phyloP scores from a whole-genome alignment of 805 yeast genomes.

The Yarrowia alimentaria region DNA sequence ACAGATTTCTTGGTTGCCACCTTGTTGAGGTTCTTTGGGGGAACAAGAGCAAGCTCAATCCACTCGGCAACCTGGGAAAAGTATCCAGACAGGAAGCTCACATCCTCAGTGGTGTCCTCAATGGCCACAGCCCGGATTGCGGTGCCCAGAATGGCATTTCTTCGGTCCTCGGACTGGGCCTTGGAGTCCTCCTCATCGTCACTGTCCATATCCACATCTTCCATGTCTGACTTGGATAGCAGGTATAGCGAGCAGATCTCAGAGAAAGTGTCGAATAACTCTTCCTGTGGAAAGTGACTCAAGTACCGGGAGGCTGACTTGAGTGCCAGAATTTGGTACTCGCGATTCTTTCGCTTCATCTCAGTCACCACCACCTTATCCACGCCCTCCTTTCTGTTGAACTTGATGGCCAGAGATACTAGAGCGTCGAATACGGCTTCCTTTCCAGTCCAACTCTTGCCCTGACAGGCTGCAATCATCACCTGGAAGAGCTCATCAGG shows the following conservation, averaged over 20 bases:
- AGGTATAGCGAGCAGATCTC: constrained; percentile 9
- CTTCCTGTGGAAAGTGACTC: constrained; percentile 40
- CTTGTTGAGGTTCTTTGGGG: constrained; percentile 20
- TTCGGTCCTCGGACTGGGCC: constrained; percentile 3
- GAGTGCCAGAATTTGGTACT: constrained; percentile 59
- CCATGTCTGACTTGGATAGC: constrained; percentile 7
- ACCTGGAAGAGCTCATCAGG: constrained; percentile 50
- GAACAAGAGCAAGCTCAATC: constrained; percentile 3
- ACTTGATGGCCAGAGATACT: constrained; percentile 54
- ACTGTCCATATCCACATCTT: constrained; percentile 12
- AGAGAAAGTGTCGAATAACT: constrained; percentile 38
- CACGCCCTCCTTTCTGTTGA: constrained; percentile 44
- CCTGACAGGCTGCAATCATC: constrained; percentile 60
- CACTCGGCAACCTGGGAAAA: constrained; percentile 14
- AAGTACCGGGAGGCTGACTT: constrained; percentile 54
- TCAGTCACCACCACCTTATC: constrained; percentile 54
- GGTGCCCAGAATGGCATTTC: constrained; percentile 19
- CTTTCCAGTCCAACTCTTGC: constrained; percentile 88
- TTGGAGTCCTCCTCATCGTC: constrained; percentile 18
- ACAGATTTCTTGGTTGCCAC: constrained; percentile 11
- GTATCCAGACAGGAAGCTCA: not conserved
- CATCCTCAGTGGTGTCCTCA: constrained; percentile 3
- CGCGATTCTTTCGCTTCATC: constrained; percentile 62
- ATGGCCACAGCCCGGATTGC: constrained; percentile 15
- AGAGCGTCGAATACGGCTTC: constrained; percentile 71